Base-by-base conservation (phyloP, 306 rosid species). In the Comarum palustre region DNA sequence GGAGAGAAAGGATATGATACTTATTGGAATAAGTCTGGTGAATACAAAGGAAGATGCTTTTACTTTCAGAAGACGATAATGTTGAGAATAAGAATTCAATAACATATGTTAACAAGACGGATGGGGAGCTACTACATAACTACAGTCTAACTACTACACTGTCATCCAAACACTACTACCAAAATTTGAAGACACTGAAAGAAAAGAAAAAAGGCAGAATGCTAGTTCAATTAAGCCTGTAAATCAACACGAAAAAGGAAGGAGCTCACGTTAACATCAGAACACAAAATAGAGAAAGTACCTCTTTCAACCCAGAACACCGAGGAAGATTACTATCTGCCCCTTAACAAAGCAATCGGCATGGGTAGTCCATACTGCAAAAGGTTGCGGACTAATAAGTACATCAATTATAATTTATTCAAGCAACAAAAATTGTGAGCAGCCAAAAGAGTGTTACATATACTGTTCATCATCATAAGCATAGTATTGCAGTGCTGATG, bases 321-420 rank as follows among this genome's bases (percentile, higher is more conserved):
- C 98, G 95, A 73, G 98, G 98, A 77, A 85, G 94, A 81, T 91
- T 94, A 83, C 91, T 94, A 80, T 94, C 98, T 17, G 98, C 97
- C 73, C 73, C 98, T 94, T 79, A 94, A 71, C 78, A 94, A 86
- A 55, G 79, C 92, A 77, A 94, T 39, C 19, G 98, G 98, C 84
- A 72, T 78, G 22, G 87, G 91, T 81, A 94, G 80, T 75, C 89
- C 98, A 59, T 94, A 94, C 98, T 94, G 88, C 81, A 85, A 77
- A 79, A 83, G 77, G 77, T 58, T n/a, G 57, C 42, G 67, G 34
- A 72, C 25, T 48, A 67, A 72, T 64, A 77, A 87, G 62, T 77
- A 60, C 48, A 69, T 20, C 73, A 64, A 52, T 48, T 2, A 2
- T 8, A 65, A 13, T n/a, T 46, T 71, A 55, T 63, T 41, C 3